Conservation (phyloP, 1,139 yeast species). For the Yamadazyma membranifaciens region DNA sequence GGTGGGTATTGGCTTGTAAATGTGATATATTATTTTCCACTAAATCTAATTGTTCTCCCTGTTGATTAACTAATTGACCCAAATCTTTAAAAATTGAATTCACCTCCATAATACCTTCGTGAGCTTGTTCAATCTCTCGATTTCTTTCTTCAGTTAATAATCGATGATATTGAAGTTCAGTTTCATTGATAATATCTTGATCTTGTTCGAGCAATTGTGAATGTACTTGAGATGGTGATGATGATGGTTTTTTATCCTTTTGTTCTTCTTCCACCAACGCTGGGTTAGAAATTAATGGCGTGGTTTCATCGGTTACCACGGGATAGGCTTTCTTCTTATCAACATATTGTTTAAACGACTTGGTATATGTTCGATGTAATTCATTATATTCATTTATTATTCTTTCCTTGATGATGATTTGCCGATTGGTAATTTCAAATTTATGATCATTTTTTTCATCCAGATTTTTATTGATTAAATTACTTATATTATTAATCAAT, state of each 20-base stretch:
- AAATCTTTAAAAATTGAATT: conserved; percentile 81
- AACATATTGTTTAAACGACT: conserved; percentile 25
- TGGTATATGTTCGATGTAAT: conserved; percentile 35
- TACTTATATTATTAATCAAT: conserved; percentile 31
- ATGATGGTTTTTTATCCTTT: not conserved
- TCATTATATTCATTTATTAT: conserved; percentile 37
- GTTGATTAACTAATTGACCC: conserved; percentile 74
- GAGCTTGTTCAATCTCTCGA: conserved; percentile 67
- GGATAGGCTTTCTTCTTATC: conserved; percentile 32
- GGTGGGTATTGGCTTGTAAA: conserved; percentile 64
- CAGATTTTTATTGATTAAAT: conserved; percentile 33
- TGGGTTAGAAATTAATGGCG: conserved; percentile 23
- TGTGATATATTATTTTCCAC: conserved; percentile 75
- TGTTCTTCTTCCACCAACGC: not conserved
- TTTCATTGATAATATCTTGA: conserved; percentile 44
- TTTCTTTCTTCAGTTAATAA: conserved; percentile 71
- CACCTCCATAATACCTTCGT: conserved; percentile 78
- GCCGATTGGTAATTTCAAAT: conserved; percentile 32
- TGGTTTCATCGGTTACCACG: conserved; percentile 22
- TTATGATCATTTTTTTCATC: conserved; percentile 13
- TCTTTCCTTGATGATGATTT: conserved; percentile 40
- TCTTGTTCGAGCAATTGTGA: conserved; percentile 34
- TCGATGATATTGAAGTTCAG: conserved; percentile 74
- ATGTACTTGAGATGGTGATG: conserved; percentile 23
- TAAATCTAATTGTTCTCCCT: conserved; percentile 80